Conservation (phyloP, 805 yeast genomes). For the Wickerhamiella alocasiicola region DNA sequence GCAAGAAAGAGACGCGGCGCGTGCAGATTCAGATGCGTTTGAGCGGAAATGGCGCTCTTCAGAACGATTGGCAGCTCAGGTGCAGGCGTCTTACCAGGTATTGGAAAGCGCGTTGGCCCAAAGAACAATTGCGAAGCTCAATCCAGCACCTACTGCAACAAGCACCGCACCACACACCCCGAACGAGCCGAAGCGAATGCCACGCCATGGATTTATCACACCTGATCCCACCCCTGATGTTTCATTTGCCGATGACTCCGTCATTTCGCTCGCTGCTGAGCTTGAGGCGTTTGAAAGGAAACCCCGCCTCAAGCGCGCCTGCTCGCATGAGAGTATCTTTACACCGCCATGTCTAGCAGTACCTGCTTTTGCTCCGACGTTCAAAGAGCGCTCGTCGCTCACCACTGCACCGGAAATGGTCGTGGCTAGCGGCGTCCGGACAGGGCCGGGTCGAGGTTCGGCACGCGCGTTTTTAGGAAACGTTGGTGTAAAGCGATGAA, state of each 20-base stretch:
- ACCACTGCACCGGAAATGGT: slow-evolving; percentile 3
- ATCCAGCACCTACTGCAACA: not conserved
- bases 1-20: slow-evolving; percentile 7
- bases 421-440: slow-evolving; percentile 8
- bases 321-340: slow-evolving; percentile 8
- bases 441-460: slow-evolving; percentile 1
- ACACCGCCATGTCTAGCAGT: slow-evolving; percentile 1
- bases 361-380: slow-evolving; percentile 1
- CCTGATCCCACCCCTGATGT: not conserved
- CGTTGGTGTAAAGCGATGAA: not conserved
- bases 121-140: not conserved
- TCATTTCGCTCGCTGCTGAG: not conserved
- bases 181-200: not conserved
- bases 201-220: slow-evolving; percentile 1
- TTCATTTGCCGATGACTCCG: not conserved
- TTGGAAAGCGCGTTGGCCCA: slow-evolving; percentile 5
- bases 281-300: slow-evolving; percentile 1
- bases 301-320: slow-evolving; percentile 2
- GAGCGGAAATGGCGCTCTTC: slow-evolving; percentile 8
- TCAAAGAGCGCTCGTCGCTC: not conserved
- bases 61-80: not conserved
- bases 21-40: slow-evolving; percentile 5
- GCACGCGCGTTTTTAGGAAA: slow-evolving; percentile 6
- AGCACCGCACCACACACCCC: slow-evolving; percentile 6
- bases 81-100: slow-evolving; percentile 6